Percentiles rank a stretch among this genome's conserved stretches.
Evolutionary conservation across 345 rosid species (phyloP).

Genomic region (Conringia planisiliqua): DNA sequence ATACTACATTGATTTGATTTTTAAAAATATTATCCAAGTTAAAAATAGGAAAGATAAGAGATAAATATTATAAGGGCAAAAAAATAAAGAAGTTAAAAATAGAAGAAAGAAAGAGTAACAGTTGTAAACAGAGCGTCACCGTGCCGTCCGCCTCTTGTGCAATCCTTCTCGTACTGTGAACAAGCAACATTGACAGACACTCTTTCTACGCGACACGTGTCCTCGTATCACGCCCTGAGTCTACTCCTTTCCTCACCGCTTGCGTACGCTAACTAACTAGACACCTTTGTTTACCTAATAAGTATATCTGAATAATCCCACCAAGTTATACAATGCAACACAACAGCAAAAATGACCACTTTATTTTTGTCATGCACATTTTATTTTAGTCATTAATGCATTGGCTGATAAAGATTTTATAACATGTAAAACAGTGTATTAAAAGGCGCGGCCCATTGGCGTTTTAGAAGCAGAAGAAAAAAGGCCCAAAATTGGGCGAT

Average conservation of each 20-base stretch:
- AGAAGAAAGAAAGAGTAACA: constrained; percentile 15
- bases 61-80: not conserved
- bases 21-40: not conserved
- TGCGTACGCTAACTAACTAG: not conserved
- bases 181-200: constrained; percentile 35
- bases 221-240: not conserved
- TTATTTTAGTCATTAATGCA: not conserved
- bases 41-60: not conserved
- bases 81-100: not conserved
- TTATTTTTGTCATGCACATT: not conserved
- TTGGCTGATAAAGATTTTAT: not conserved
- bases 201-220: constrained; percentile 21
- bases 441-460: not conserved
- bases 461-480: not conserved
- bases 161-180: constrained; percentile 41
- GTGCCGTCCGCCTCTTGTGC: constrained; percentile 59
- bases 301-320: not conserved
- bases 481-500: not conserved
- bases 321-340: not conserved
- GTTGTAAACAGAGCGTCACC: constrained; percentile 46
- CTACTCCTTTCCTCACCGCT: constrained; percentile 11
- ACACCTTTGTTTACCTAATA: not conserved
- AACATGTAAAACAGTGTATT: not conserved
- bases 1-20: not conserved
- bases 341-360: not conserved